Evolutionary conservation across 805 yeast genomes (phyloP).

Genomic region (Yamadazyma tumulicola): DNA sequence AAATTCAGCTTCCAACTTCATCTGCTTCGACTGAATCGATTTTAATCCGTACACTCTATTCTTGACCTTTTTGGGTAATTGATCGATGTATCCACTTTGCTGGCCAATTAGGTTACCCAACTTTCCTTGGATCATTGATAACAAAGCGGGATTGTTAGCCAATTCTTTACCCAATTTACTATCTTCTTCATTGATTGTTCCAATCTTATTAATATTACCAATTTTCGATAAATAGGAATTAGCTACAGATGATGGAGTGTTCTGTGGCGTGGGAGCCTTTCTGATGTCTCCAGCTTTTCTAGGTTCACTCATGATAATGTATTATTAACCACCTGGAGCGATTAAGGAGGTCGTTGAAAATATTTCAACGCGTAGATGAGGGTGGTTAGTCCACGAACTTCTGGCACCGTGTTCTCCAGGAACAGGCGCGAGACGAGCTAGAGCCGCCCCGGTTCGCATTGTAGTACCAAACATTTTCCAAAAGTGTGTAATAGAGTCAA

Average conservation of each 20-base stretch:
- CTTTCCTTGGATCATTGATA: conserved; percentile 87
- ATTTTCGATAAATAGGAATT: conserved; percentile 68
- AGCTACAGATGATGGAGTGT: conserved; percentile 89
- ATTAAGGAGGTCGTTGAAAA: no score
- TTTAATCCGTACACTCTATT: conserved; percentile 79
- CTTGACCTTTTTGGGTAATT: conserved; percentile 69
- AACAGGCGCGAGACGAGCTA: no score
- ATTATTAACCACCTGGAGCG: no score
- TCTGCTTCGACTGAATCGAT: conserved; percentile 73
- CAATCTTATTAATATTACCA: conserved; percentile 46
- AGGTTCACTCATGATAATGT: conserved; percentile 70
- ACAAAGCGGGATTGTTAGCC: conserved; percentile 74
- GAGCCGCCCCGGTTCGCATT: no score
- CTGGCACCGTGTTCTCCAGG: no score
- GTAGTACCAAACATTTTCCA: no score
- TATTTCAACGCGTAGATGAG: no score
- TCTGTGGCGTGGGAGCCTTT: conserved; percentile 97
- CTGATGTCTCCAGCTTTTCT: conserved; percentile 70
- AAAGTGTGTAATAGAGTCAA: no score
- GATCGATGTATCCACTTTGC: conserved; percentile 80
- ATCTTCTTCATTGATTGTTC: conserved; percentile 71
- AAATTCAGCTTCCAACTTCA: conserved; percentile 83
- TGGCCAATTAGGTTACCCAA: conserved; percentile 80
- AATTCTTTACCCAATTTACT: conserved; percentile 44
- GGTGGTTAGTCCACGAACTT: no score